Base-by-base conservation (phyloP, 2,329 filamentous ascomycete species). In the Orbilia ellipsospora region DNA sequence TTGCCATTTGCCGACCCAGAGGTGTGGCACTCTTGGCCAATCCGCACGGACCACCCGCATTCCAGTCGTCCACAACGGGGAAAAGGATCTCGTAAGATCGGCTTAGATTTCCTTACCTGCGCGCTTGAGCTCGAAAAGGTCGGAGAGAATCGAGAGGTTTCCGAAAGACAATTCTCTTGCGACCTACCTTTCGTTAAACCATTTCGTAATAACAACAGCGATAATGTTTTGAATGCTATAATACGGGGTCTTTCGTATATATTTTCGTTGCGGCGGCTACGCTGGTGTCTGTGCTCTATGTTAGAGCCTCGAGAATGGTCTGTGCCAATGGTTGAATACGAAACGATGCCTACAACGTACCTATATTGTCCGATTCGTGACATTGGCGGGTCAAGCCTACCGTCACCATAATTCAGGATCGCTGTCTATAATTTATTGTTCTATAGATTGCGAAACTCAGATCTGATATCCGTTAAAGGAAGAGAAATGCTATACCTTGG, bases 391-490 rank as follows among this genome's bases (percentile, higher is more conserved):
- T 36, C 31, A 36, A 36, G 31, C 31, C 31, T 36, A 36, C 31
- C 31, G 5, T 36, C 31, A 36, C 31, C 5, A 36, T 7, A 36
- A 36, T 36, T 36, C 48, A 57, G 60, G n/a, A 48, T 42, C 52
- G 56, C 63, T 56, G 62, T 63, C 63, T 74, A 74, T 74, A 74
- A 45, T 10, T 61, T 26, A 4, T 50, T 18, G 15, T 67, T 36
- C 16, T 74, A 74, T 74, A 74, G 70, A 57, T 68, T 59, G 63
- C 57, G 59, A 52, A 66, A 51, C 36, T 62, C 63, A 72, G 60
- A 44, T 45, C 31, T 6, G 31, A 36, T 2, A 36, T 36, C 31
- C 31, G 3, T 36, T 4, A 36, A 7, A 6, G 31, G 10, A 36
- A 36, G 4, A 23, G 23, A 23, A 23, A 23, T 23, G 31, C 31